Conservation (phyloP, 2,329 filamentous ascomycete species). For the Torrubiellomyces zombiae region DNA sequence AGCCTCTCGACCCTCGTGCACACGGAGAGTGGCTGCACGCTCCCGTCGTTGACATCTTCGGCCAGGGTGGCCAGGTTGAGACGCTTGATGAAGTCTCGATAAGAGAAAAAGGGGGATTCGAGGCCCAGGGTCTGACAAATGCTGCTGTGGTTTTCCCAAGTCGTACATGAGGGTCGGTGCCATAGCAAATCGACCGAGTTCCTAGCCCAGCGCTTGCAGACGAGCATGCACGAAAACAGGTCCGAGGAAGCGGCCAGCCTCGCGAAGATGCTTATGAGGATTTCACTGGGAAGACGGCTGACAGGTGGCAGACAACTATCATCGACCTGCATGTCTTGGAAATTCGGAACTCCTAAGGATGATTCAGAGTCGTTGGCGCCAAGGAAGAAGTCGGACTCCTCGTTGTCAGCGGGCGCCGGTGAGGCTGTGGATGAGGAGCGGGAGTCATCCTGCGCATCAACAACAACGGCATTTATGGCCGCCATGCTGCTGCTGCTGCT, state of each 20-base stretch:
- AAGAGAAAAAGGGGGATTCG: conserved; percentile 67
- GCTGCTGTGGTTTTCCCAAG: conserved; percentile 62
- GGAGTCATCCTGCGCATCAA: conserved; percentile 33
- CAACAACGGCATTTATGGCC: conserved; percentile 8
- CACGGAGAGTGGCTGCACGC: conserved; percentile 59
- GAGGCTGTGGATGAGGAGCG: conserved; percentile 57
- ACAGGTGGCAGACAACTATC: conserved; percentile 60
- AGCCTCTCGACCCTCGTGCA: conserved; percentile 88
- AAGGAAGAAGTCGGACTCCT: conserved; percentile 88
- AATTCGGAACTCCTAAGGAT: conserved; percentile 65
- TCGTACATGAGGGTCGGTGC: conserved; percentile 84
- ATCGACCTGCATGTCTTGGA: conserved; percentile 58
- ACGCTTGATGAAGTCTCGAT: conserved; percentile 78
- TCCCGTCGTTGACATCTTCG: conserved; percentile 69
- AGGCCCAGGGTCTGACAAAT: conserved; percentile 67
- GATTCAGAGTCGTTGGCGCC: conserved; percentile 84
- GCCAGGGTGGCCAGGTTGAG: conserved; percentile 75
- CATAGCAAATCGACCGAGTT: conserved; percentile 88
- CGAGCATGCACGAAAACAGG: conserved; percentile 75
- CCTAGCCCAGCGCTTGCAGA: conserved; percentile 84
- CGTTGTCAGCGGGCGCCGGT: conserved; percentile 60
- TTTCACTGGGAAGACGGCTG: conserved; percentile 76
- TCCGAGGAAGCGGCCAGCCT: conserved; percentile 64
- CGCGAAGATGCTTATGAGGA: conserved; percentile 82
- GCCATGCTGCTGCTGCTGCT: conserved; percentile 2